Base-by-base conservation (phyloP, 2,329 filamentous ascomycete species). In the Macrophomina pseudophaseolina region DNA sequence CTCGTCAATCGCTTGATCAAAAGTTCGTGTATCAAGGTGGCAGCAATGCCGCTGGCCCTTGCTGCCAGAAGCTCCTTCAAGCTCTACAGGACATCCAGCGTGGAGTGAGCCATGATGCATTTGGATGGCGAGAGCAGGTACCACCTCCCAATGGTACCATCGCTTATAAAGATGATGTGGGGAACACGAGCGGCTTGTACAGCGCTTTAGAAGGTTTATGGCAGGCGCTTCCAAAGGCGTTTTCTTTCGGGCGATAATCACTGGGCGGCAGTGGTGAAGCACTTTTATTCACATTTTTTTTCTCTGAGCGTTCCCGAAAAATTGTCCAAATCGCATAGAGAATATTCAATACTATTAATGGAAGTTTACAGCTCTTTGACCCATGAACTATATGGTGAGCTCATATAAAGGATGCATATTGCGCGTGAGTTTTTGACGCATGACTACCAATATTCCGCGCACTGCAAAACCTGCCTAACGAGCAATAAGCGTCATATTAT, bases 1-100 rank as follows among this genome's bases (percentile, higher is more conserved):
- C 68, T 12, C 59, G 68, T n/a, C 64, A 30, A 11, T 67, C 58
- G 12, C 71, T 68, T 11, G 70, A 67, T 6, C 68, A 71, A 49
- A 72, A 68, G 51, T 71, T 72, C 35, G 64, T 70, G 42, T 72
- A 70, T 58, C 67, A 68, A 9, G 67, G 68, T 51, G 60, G 46
- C 1, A 40, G 46, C 32, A 53, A 35, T 28, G 38, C 53, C 28
- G 53, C 53, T 56, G 53, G 53, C 8, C 53, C 53, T 28, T 56
- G 53, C 9, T 56, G 53, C 35, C 53, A 40, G 35, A 56, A 56
- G 35, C 53, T 56, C 33, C 53, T 56, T 8, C 53, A 56, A 28
- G 33, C 53, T 28, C 53, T 56, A 5, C 53, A 56, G 32, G 53
- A 56, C 12, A 56, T 56, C 35, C 53, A 56, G 53, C 53, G 33